Evolutionary conservation across 257 asterid genomes (phyloP).

Genomic region (Apocynum venetum): DNA sequence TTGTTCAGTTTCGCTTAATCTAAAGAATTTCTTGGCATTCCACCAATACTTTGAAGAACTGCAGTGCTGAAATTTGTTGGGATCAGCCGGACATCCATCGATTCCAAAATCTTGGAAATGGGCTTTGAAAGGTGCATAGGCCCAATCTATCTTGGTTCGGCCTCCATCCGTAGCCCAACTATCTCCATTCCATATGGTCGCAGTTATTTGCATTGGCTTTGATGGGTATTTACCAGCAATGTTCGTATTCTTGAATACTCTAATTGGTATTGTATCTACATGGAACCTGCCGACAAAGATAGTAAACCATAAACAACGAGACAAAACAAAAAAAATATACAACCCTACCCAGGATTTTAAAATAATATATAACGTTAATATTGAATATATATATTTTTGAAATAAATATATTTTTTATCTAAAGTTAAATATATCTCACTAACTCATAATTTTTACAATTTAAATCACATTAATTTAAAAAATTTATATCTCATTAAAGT

Average conservation of each 20-base stretch:
- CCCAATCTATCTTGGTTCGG: slow-evolving; percentile 17
- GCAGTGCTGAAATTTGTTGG: neutral
- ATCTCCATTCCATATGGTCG: slow-evolving; percentile 16
- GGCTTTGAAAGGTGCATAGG: slow-evolving; percentile 10
- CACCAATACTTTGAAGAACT: slow-evolving; percentile 16
- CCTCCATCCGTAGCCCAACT: slow-evolving; percentile 20
- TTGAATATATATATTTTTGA: no score
- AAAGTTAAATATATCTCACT: no score
- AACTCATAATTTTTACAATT: no score
- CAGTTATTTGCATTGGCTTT: slow-evolving; percentile 12
- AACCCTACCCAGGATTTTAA: no score
- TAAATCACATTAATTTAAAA: no score
- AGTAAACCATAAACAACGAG: no score
- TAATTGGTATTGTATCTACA: slow-evolving; percentile 10
- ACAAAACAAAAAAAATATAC: no score
- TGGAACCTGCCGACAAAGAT: neutral
- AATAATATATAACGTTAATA: no score
- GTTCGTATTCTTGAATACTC: slow-evolving; percentile 13
- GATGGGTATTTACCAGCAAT: slow-evolving; percentile 7
- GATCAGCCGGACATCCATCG: slow-evolving; percentile 13
- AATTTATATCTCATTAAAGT: no score
- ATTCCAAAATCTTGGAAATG: slow-evolving; percentile 10
- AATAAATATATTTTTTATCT: no score
- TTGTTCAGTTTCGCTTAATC: neutral
- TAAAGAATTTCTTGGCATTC: slow-evolving; percentile 5